Evolutionary conservation across 2,329 filamentous ascomycete genomes (phyloP).

Genomic region (Fusarium equiseti): DNA sequence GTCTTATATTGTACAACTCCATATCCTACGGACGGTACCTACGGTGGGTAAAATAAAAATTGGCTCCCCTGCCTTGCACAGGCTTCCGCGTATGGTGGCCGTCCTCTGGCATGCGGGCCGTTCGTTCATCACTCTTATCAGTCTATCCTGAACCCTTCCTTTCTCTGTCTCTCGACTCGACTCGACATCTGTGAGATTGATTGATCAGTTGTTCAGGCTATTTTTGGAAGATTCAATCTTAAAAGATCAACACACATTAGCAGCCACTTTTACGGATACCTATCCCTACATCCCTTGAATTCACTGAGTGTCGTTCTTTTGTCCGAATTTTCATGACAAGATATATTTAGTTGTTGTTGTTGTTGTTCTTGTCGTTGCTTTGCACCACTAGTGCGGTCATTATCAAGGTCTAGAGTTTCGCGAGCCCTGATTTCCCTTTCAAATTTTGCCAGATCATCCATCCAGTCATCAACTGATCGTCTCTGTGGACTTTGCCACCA

Average conservation of each 20-base stretch:
- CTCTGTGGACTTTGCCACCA: conserved; percentile 30
- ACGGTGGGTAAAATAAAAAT: conserved; percentile 10
- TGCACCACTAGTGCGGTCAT: conserved; percentile 25
- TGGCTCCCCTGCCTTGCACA: conserved; percentile 8
- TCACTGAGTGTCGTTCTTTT: not conserved
- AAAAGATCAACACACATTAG: conserved; percentile 31
- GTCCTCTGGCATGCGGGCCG: conserved; percentile 33
- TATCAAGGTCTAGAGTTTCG: conserved; percentile 9
- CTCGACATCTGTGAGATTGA: conserved; percentile 21
- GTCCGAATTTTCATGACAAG: not conserved
- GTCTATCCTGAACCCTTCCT: conserved; percentile 8
- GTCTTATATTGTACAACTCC: not conserved
- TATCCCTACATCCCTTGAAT: conserved; percentile 11
- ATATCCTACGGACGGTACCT: not conserved
- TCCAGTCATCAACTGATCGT: conserved; percentile 9
- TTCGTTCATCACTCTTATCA: conserved; percentile 20
- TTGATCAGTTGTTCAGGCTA: conserved; percentile 28
- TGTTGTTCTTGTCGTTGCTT: not conserved
- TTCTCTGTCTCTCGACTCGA: not conserved
- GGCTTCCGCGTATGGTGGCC: conserved; percentile 18
- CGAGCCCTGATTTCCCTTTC: conserved; percentile 1
- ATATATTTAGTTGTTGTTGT: not conserved
- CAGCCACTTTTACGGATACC: not conserved
- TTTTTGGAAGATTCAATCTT: conserved; percentile 42
- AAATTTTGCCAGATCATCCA: conserved; percentile 14